These are phyloP conservation scores for Botrytis squamosa DNA, from an alignment of 2,329 filamentous ascomycete species.

Conservation along the genomic window DNA sequence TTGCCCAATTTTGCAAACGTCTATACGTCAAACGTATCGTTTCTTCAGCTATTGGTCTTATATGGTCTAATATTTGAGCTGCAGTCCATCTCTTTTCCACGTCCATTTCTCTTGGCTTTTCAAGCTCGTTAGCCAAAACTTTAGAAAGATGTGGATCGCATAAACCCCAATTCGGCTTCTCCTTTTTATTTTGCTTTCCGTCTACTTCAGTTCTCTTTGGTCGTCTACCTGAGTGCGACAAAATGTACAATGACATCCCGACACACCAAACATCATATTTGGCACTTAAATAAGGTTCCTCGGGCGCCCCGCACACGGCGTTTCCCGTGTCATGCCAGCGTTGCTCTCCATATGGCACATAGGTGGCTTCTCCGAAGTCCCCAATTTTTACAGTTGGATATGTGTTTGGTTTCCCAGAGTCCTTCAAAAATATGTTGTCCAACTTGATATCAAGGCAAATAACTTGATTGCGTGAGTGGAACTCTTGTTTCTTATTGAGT, in stretches of 20 bases:
- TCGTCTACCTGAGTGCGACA: not conserved
- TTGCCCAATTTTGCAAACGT: not conserved
- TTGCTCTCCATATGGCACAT: not conserved
- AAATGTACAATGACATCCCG: not conserved
- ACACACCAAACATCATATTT: slow-evolving; percentile 17
- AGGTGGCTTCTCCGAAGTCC: slow-evolving; percentile 16
- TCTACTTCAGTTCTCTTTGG: not conserved
- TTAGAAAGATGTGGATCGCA: slow-evolving; percentile 1
- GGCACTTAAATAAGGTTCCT: not conserved
- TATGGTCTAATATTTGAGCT: not conserved
- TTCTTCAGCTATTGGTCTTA: not conserved
- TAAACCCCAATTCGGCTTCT: not conserved
- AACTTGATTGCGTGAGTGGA: slow-evolving; percentile 8
- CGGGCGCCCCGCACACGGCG: not conserved
- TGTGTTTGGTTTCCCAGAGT: not conserved
- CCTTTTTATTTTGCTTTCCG: not conserved
- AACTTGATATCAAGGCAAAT: slow-evolving; percentile 4
- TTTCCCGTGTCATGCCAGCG: not conserved
- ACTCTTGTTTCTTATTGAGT: not conserved
- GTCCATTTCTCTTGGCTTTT: slow-evolving; percentile 5
- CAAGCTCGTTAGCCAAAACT: not conserved
- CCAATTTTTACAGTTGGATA: slow-evolving; percentile 14
- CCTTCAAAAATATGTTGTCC: slow-evolving; percentile 14
- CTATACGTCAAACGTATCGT: slow-evolving; percentile 4
- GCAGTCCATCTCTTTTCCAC: not conserved